Base-by-base conservation (phyloP, 768 basidiomycete genomes). In the Hortiboletus flavorubellus region DNA sequence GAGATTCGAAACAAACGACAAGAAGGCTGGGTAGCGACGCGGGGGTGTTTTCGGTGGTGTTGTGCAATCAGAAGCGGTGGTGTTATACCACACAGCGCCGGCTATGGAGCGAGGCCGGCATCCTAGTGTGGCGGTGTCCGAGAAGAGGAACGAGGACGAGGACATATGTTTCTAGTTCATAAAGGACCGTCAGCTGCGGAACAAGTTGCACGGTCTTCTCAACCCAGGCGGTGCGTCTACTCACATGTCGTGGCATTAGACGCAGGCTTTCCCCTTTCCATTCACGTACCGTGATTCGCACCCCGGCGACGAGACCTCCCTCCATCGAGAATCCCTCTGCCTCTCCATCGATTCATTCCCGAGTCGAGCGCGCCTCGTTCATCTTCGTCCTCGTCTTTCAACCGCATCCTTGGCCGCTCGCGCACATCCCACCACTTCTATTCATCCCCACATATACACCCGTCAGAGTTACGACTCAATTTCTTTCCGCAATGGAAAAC, bases 401-500 rank as follows among this genome's bases (percentile, higher is more conserved):
- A 16, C 18, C n/a, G 6, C 15, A 5, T 14, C 34, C 38, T 23
- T 7, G 31, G 15, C 54, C 34, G 45, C 58, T 29, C n/a, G 43
- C 35, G 9, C 42, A 35, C 37, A 52, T 10, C 46, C 51, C 43
- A 41, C 49, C 49, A 30, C 23, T 34, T 18, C 46, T 7, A 3
- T 41, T 16, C 34, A 16, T 37, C 41, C 12, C 8, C 31, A 46
- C 44, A 51, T 58, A 55, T 51, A 57, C 43, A 52, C 55, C 5
- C 53, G 41, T 45, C 29, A 4, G 29, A 51, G 37, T 16, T 8
- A 15, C 37, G 33, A 14, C 37, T 16, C 37, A 1, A 33, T 39
- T 52, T n/a, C 10, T 3, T 51, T 61, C 63, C 59, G 61, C 63
- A 53, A 70, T 70, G 68, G 45, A 60, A 30, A 53, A 59, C 54